These are phyloP conservation scores for Fraxinus sp. DNA, from an alignment of 305 asterid species.

Conservation along the genomic window DNA sequence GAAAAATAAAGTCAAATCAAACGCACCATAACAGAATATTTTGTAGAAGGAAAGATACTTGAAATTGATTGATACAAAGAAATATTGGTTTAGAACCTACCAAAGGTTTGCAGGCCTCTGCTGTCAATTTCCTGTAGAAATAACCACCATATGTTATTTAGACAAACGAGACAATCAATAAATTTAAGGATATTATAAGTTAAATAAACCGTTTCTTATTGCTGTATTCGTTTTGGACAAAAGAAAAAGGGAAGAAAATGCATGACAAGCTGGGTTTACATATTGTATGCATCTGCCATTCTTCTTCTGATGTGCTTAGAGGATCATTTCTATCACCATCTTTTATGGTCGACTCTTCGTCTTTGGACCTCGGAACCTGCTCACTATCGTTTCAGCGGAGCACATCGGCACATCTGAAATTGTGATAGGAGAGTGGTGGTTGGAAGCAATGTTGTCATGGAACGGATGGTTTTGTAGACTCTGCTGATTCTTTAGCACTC, in stretches of 20 bases:
- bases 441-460: constrained; percentile 19
- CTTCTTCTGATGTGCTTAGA: background rate
- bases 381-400: background rate
- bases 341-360: background rate
- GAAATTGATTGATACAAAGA: background rate
- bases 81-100: background rate
- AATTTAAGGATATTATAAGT: background rate
- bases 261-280: background rate
- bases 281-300: background rate
- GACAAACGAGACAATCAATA: background rate
- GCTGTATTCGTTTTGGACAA: background rate
- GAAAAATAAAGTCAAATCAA: background rate
- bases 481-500: constrained; percentile 61
- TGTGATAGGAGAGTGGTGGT: background rate
- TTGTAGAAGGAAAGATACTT: background rate
- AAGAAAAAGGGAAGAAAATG: background rate
- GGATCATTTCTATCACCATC: background rate
- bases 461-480: constrained; percentile 44
- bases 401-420: background rate
- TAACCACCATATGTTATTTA: background rate
- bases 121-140: background rate
- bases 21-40: too few relatives aligned
- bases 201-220: background rate
- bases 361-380: background rate
- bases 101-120: background rate